These are phyloP conservation scores for Aphanomyces stellatus DNA, from an alignment of 352 stramenopile species.

Conservation along the genomic window DNA sequence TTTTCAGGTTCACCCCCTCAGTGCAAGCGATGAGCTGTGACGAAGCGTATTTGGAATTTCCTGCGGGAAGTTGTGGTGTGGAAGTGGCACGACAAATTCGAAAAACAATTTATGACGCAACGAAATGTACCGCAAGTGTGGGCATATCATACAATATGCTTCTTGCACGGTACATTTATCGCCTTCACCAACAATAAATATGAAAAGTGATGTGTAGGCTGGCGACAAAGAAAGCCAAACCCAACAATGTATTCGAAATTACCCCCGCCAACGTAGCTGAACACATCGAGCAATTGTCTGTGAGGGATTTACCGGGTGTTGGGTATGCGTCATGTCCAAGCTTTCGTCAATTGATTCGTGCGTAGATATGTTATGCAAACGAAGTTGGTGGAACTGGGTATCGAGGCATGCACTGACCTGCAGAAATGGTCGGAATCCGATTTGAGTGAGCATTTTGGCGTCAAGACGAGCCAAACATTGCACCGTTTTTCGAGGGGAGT, in stretches of 20 bases:
- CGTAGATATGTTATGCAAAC: conserved; percentile 32
- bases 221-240: conserved; percentile 90
- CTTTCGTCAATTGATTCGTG: background rate
- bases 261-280: conserved; percentile 31
- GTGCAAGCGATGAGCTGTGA: conserved; percentile 95
- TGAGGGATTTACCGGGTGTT: conserved; percentile 75
- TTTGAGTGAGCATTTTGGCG: conserved; percentile 54
- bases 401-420: conserved; percentile 59
- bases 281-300: conserved; percentile 48
- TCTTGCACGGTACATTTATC: conserved; percentile 41
- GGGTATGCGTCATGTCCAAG: conserved; percentile 23
- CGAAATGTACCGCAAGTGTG: conserved; percentile 88
- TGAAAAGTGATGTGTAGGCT: conserved; percentile 81
- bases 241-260: conserved; percentile 78
- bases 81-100: conserved; percentile 63
- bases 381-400: conserved; percentile 59
- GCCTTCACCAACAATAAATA: no score
- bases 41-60: conserved; percentile 91
- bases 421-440: conserved; percentile 37
- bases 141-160: conserved; percentile 91
- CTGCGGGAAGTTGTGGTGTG: conserved; percentile 41
- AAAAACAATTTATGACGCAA: conserved; percentile 59
- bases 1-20: conserved; percentile 74
- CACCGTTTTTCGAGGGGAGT: conserved; percentile 67
- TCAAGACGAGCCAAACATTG: conserved; percentile 58